Conservation (phyloP, 2,329 filamentous ascomycete genomes). For the Penicillium corylophilum region DNA sequence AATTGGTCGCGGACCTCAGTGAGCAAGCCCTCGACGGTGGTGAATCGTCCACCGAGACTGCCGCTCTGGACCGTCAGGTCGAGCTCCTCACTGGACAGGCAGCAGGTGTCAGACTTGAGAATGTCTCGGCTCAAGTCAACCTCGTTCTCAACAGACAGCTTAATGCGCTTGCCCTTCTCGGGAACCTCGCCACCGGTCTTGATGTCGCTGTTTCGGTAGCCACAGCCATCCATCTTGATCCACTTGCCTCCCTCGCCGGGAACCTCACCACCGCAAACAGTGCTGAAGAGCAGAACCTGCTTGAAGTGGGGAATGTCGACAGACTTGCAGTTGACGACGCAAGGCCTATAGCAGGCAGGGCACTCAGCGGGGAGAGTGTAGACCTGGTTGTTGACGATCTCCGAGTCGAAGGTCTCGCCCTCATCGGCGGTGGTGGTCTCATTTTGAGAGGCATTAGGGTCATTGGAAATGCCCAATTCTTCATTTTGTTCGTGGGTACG, state of each 20-base stretch:
- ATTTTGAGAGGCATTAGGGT: conserved; percentile 35
- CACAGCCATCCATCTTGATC: conserved; percentile 54
- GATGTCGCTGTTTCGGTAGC: conserved; percentile 93
- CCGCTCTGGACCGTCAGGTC: conserved; percentile 66
- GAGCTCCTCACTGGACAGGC: conserved; percentile 81
- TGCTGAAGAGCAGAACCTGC: conserved; percentile 94
- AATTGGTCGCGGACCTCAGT: conserved; percentile 91
- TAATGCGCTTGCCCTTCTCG: conserved; percentile 79
- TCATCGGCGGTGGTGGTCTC: conserved; percentile 29
- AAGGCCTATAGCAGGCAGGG: conserved; percentile 82
- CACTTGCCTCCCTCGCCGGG: not conserved
- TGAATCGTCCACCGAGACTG: conserved; percentile 93
- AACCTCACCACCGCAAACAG: conserved; percentile 65
- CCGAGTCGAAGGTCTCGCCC: conserved; percentile 61
- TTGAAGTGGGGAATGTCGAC: conserved; percentile 98
- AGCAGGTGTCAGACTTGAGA: conserved; percentile 92
- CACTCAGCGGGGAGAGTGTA: conserved; percentile 91
- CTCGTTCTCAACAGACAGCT: conserved; percentile 65
- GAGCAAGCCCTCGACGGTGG: conserved; percentile 89
- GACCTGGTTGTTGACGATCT: conserved; percentile 90
- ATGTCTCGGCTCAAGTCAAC: conserved; percentile 88
- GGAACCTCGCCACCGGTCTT: conserved; percentile 95
- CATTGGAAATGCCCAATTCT: conserved; percentile 68
- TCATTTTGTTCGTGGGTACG: conserved; percentile 85
- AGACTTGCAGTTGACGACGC: conserved; percentile 85